Evolutionary conservation across 805 yeast species (phyloP).

Genomic region (Blastobotrys parvus): DNA sequence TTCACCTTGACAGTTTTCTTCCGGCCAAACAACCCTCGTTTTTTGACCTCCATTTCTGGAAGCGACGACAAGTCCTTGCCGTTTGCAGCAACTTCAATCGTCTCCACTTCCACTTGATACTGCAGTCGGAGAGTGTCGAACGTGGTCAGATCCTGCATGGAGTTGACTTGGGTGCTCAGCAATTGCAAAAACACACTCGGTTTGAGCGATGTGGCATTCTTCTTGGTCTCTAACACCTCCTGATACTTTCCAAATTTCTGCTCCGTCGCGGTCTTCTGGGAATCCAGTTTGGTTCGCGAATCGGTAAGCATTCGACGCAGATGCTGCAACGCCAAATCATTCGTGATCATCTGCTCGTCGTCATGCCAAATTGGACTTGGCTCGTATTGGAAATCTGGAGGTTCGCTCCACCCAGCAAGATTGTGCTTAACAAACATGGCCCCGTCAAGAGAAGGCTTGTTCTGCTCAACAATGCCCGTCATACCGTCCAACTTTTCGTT

Average conservation of each 20-base stretch:
- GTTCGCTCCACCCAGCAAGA: conserved; percentile 66
- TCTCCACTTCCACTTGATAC: conserved; percentile 82
- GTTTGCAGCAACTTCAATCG: conserved; percentile 77
- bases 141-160: conserved; percentile 54
- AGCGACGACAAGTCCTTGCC: conserved; percentile 38
- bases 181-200: conserved; percentile 31
- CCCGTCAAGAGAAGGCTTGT: conserved; percentile 66
- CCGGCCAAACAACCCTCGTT: conserved; percentile 49
- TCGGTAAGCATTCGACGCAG: conserved; percentile 30
- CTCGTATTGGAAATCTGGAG: conserved; percentile 71
- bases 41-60: conserved; percentile 33
- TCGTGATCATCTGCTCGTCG: conserved; percentile 61
- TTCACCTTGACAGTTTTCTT: conserved; percentile 15
- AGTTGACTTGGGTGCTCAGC: conserved; percentile 26
- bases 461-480: conserved; percentile 53
- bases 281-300: conserved; percentile 23
- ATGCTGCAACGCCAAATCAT: conserved; percentile 32
- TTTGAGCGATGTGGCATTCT: conserved; percentile 33
- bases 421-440: conserved; percentile 93
- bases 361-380: conserved; percentile 97
- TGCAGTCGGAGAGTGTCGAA: conserved; percentile 68
- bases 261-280: conserved; percentile 11
- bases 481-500: conserved; percentile 39
- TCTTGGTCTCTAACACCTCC: conserved; percentile 29
- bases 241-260: conserved; percentile 14